These are phyloP conservation scores for Lachnellula willkommii DNA, from an alignment of 2,329 filamentous ascomycete genomes.

Conservation along the genomic window DNA sequence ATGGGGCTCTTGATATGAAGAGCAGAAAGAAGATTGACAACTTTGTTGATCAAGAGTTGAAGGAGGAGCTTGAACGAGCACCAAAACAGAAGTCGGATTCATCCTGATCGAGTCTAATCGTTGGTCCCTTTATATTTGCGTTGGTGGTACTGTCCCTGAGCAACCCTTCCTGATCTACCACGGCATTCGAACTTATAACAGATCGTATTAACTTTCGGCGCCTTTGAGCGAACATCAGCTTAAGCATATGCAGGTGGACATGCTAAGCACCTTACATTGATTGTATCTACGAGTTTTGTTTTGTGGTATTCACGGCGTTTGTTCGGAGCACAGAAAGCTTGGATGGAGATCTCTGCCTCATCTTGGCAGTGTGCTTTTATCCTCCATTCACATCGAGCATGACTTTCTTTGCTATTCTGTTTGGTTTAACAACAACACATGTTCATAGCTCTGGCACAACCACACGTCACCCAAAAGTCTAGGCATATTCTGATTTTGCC, in stretches of 20 bases:
- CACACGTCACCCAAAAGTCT: slow-evolving; percentile 20
- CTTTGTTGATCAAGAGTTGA: slow-evolving; percentile 46
- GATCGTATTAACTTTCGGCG: slow-evolving; percentile 10
- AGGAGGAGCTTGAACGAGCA: slow-evolving; percentile 43
- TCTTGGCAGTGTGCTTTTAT: slow-evolving; percentile 18
- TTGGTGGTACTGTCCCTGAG: slow-evolving; percentile 9
- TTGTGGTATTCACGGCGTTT: slow-evolving; percentile 28
- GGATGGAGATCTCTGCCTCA: slow-evolving; percentile 29
- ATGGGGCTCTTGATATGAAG: slow-evolving; percentile 48
- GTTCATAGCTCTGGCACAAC: slow-evolving; percentile 27
- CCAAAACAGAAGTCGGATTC: slow-evolving; percentile 20
- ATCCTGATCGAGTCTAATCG: slow-evolving; percentile 13
- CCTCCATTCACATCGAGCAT: slow-evolving; percentile 17
- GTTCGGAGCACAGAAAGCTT: slow-evolving; percentile 26
- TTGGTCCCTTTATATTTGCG: slow-evolving; percentile 1
- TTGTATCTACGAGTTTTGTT: slow-evolving; percentile 30
- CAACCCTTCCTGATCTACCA: background rate
- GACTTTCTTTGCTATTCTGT: slow-evolving; percentile 22
- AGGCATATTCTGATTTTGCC: slow-evolving; percentile 10
- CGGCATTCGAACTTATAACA: background rate
- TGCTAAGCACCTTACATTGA: slow-evolving; percentile 22
- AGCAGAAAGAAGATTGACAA: slow-evolving; percentile 52
- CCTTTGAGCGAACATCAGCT: slow-evolving; percentile 2
- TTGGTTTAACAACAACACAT: slow-evolving; percentile 16
- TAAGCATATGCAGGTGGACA: slow-evolving; percentile 15